Conservation (phyloP, 2,329 filamentous ascomycete species). For the Penicillium frequentans region DNA sequence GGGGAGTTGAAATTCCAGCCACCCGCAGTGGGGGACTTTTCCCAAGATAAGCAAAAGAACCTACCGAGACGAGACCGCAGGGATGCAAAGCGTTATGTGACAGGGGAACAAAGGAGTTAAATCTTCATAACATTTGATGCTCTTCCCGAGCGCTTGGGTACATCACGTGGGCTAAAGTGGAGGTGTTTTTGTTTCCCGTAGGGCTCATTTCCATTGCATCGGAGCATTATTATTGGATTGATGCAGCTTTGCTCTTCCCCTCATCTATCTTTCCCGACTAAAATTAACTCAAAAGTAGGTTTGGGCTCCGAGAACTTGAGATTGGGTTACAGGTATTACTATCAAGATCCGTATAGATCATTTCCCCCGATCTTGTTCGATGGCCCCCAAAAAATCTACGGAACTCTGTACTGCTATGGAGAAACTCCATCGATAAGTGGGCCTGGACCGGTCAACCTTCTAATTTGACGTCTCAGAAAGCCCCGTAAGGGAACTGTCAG, state of each 20-base stretch:
- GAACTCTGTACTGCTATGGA: neutral
- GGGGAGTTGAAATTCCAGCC: neutral
- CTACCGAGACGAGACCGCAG: slow-evolving; percentile 1
- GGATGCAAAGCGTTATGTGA: slow-evolving; percentile 6
- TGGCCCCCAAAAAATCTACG: neutral
- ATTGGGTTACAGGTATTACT: neutral
- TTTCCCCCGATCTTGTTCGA: neutral
- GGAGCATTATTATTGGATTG: neutral
- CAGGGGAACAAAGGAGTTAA: slow-evolving; percentile 1
- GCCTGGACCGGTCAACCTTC: neutral
- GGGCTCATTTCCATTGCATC: neutral
- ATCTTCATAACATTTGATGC: slow-evolving; percentile 12
- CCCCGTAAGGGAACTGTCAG: neutral
- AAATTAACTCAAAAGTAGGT: neutral
- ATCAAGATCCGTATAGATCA: neutral
- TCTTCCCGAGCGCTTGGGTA: slow-evolving; percentile 1
- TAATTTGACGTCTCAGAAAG: neutral
- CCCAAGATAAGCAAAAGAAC: neutral
- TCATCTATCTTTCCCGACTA: neutral
- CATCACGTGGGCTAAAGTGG: slow-evolving; percentile 18
- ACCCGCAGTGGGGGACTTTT: neutral
- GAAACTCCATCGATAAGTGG: neutral
- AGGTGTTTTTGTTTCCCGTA: neutral
- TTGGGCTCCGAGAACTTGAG: neutral
- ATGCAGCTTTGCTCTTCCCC: neutral